A percentile compares a stretch with the other conserved stretches of the same genome.
Conservation (phyloP, 768 basidiomycete species). For the Suillus discolor region DNA sequence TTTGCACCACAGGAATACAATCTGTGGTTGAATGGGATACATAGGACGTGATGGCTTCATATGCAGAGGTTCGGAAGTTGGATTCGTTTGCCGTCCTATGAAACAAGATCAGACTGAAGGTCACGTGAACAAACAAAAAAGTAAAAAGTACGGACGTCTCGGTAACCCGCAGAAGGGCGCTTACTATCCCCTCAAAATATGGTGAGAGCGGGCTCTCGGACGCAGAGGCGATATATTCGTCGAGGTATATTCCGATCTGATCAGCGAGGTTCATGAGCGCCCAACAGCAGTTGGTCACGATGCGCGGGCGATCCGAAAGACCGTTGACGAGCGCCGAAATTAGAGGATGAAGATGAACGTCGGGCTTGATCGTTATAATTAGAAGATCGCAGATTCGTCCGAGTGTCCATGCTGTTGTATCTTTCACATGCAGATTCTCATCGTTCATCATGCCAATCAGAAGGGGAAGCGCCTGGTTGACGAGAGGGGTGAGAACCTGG, state of each 20-base stretch:
- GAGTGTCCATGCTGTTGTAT: conserved; percentile 97
- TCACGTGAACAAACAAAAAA: not conserved
- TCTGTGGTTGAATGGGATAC: conserved; percentile 81
- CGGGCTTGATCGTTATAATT: conserved; percentile 83
- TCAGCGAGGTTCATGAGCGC: conserved; percentile 94
- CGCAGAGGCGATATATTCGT: conserved; percentile 52
- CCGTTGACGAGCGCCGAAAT: conserved; percentile 83
- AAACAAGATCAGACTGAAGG: conserved; percentile 16
- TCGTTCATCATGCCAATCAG: conserved; percentile 97
- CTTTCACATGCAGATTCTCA: conserved; percentile 82
- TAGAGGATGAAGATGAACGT: conserved; percentile 83
- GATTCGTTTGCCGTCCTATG: conserved; percentile 79
- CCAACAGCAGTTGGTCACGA: conserved; percentile 95
- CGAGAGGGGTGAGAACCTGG: conserved; percentile 81
- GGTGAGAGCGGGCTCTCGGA: conserved; percentile 71
- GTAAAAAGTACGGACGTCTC: conserved; percentile 62
- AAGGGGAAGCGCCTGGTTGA: conserved; percentile 90
- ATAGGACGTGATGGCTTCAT: conserved; percentile 92
- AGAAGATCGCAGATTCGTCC: conserved; percentile 93
- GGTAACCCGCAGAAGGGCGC: conserved; percentile 82
- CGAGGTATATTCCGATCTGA: conserved; percentile 77
- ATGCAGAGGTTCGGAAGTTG: conserved; percentile 93
- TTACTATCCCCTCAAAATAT: conserved; percentile 87
- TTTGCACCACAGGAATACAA: conserved; percentile 78
- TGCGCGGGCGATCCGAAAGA: conserved; percentile 78